Evolutionary conservation across 2,329 filamentous ascomycete species (phyloP).

Genomic region (Aureobasidium vineae): DNA sequence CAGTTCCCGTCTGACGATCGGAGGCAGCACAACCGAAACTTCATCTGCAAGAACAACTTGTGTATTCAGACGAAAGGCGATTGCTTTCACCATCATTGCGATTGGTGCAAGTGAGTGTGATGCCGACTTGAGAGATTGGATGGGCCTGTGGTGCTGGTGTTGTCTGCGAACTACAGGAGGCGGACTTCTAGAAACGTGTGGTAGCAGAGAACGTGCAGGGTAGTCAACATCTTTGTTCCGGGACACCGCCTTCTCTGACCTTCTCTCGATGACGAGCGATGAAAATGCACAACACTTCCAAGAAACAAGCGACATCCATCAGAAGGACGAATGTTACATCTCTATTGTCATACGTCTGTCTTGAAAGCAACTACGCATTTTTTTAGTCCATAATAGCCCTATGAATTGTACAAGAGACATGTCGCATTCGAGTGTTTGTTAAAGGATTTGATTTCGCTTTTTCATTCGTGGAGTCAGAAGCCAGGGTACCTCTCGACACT

Average conservation of each 20-base stretch:
- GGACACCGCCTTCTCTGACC: too few species aligned
- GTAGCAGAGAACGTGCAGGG: too few species aligned
- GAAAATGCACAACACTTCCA: too few species aligned
- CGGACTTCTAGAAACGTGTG: too few species aligned
- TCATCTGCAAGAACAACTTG: not conserved
- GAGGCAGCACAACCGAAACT: not conserved
- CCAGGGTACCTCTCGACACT: not conserved
- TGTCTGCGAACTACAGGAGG: too few species aligned
- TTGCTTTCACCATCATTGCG: not conserved
- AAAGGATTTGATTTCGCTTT: not conserved
- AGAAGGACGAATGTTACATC: too few species aligned
- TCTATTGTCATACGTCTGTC: too few species aligned
- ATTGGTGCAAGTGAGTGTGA: not conserved
- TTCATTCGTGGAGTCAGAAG: not conserved
- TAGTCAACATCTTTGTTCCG: too few species aligned
- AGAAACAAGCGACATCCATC: too few species aligned
- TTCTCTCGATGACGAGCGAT: too few species aligned
- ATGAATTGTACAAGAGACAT: not conserved
- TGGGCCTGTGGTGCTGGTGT: not conserved
- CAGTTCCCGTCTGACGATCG: not conserved
- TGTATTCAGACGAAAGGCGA: not conserved
- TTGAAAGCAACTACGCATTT: too few species aligned
- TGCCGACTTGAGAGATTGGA: not conserved
- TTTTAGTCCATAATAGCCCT: not conserved
- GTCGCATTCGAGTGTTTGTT: not conserved